Base-by-base conservation (phyloP, 495 filamentous ascomycete genomes). In the Baudoinia panamericana region DNA sequence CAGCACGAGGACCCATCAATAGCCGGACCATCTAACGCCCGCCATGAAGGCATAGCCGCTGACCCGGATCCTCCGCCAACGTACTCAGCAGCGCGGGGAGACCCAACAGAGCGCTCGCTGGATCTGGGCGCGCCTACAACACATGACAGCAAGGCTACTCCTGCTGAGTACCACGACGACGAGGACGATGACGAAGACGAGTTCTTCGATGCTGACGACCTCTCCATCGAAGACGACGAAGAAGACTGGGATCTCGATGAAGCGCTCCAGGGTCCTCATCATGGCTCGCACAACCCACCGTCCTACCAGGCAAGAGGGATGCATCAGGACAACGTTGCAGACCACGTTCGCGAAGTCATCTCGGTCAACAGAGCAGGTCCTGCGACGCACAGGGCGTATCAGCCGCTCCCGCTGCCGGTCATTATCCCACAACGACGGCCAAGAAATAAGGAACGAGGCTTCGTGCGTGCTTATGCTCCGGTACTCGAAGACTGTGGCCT, bases 191-290 rank as follows among this genome's bases (percentile, higher is more conserved):
- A 34, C 13, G 16, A 34, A 28, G 28, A 41, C 30, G 11, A 4
- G 25, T 22, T 5, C 39, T 28, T 4, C 32, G 32, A 36, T 4
- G 4, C 20, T 25, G 36, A 52, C 12, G 17, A 50, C 25, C 46
- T 41, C 2, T 39, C 50, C 0, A 41, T 53, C 24, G 56, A 61
- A 29, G 55, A 62, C 31, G 59, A 66, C 22, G 68, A 70, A 39
- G 56, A 58, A 41, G 61, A 64, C 42, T 72, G 68, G 68, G 53
- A 64, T 13, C 62, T 72, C 13, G 70, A 74, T 48, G 70, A 70
- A 40, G 63, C 63, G 11, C 56, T 63, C 33, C 58, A 63, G 20
- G 53, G 64, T 17, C 37, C 55, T 13, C 36, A 44, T 16, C 20
- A 23, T 44, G 11, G 38, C 39, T 0, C 25, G 12, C 3, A 38